Evolutionary conservation across 306 rosid species (phyloP), one percentile per base, ranked within the genome.

Genomic region (Begonia masoniana): DNA sequence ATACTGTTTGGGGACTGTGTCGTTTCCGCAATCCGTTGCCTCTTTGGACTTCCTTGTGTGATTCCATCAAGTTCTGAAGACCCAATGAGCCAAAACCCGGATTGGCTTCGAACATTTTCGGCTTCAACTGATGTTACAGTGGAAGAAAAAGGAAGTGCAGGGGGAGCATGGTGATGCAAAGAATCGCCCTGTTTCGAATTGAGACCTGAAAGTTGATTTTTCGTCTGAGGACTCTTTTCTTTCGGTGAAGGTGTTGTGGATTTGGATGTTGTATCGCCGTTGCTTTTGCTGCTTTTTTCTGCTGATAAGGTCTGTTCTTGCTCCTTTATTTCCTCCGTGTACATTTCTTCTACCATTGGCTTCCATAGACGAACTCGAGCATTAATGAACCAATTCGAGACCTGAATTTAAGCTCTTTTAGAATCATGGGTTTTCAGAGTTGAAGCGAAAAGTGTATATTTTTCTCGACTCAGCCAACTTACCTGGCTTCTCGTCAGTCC

Each of bases 271-370:
- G 62, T 19, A 7, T 70, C 82, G 55, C 64, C 68, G 65, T 49
- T 62, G 4, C 62, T 15, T 50, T 78, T 76, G 58, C 63, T 69
- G 14, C 21, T 68, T 53, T 48, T 72, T 15, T 57, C 52, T n/a
- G 41, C 68, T 52, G 62, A 63, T 14, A 55, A 70, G 16, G 69
- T 66, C 42, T 68, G 60, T 15, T 71, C 80, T 60, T 82, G 80
- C 1, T 71, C 88, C 66, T 82, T 86, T 9, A 66, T 41, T 69
- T 86, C 95, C 69, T 86, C 93, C 56, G 68, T 5, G 71, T 85
- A 85, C 92, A 85, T 85, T 53, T 82, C 95, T 63, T 85, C 95
- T 9, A 85, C 95, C 95, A 85, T 85, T 62, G 95, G 95, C 53
- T 85, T 85, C 95, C 95, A 85, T 3, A 85, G 76, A 55, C 95